Conservation (phyloP, 257 asterid genomes). For the Rubia yunnanensis region DNA sequence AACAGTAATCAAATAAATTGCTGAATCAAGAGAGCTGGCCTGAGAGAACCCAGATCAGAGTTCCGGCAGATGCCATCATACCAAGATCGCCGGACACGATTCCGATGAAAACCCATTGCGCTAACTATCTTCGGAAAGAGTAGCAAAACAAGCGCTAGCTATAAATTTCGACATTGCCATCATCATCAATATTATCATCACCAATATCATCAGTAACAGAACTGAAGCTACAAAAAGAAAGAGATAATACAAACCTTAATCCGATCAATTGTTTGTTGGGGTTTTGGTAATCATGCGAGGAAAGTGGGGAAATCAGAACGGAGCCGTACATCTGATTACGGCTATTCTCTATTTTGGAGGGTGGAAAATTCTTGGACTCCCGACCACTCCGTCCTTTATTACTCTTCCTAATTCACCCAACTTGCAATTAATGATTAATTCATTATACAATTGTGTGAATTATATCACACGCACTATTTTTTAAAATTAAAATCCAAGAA, state of each 20-base stretch:
- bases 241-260: not conserved
- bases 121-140: not conserved
- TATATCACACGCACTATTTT: not conserved
- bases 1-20: not conserved
- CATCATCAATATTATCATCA: not conserved
- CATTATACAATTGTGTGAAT: not conserved
- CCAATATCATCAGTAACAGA: not conserved
- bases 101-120: not conserved
- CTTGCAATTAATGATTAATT: not conserved
- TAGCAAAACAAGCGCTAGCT: not conserved
- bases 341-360: conserved; percentile 4
- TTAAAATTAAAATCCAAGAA: not conserved
- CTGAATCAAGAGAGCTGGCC: not conserved
- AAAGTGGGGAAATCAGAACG: not conserved
- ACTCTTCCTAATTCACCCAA: not conserved
- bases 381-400: conserved; percentile 1
- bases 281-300: not conserved
- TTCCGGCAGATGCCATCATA: not conserved
- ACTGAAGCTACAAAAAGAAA: not conserved
- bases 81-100: not conserved
- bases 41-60: not conserved
- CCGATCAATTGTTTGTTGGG: not conserved
- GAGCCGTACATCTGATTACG: not conserved
- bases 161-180: not conserved
- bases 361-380: conserved; percentile 2